Evolutionary conservation across 1,284 basidiomycete species (phyloP).

Genomic region (Rhodotorula sp.): DNA sequence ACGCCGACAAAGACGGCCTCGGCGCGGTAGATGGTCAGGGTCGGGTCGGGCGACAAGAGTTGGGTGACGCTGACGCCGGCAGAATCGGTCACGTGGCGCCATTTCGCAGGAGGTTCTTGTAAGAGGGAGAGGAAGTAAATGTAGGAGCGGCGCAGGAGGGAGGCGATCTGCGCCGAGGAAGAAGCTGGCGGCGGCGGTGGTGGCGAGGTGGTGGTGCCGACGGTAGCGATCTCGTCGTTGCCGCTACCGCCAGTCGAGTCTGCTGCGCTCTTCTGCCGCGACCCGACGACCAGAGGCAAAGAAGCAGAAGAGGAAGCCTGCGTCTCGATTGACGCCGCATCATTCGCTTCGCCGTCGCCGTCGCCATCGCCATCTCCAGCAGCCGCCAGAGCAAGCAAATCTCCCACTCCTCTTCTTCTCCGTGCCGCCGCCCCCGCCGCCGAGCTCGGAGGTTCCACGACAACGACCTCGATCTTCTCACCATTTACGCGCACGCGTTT

Average conservation of each 20-base stretch:
- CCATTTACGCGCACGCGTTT: slow-evolving; percentile 76
- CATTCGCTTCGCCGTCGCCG: too few relatives aligned
- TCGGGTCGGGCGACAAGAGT: slow-evolving; percentile 95
- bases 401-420: slow-evolving; percentile 35
- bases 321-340: too few relatives aligned
- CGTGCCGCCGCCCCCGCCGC: neutral
- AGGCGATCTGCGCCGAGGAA: slow-evolving; percentile 56
- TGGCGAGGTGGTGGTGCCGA: neutral
- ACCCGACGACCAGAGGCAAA: too few relatives aligned
- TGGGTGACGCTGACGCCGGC: slow-evolving; percentile 87
- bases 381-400: neutral
- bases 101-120: slow-evolving; percentile 98
- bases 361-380: too few relatives aligned
- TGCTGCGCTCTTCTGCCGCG: too few relatives aligned
- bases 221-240: slow-evolving; percentile 54
- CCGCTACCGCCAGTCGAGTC: slow-evolving; percentile 50
- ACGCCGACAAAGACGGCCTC: slow-evolving; percentile 98
- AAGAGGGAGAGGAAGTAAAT: slow-evolving; percentile 96
- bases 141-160: slow-evolving; percentile 86
- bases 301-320: too few relatives aligned
- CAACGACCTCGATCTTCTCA: slow-evolving; percentile 62
- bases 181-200: neutral
- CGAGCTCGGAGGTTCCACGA: slow-evolving; percentile 63
- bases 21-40: slow-evolving; percentile 90
- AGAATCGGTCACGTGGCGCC: slow-evolving; percentile 80